A percentile compares a stretch with the other conserved stretches of the same genome.
phyloP scores from a whole-genome alignment of 257 asterid species.

The Penstemon davidsonii region DNA sequence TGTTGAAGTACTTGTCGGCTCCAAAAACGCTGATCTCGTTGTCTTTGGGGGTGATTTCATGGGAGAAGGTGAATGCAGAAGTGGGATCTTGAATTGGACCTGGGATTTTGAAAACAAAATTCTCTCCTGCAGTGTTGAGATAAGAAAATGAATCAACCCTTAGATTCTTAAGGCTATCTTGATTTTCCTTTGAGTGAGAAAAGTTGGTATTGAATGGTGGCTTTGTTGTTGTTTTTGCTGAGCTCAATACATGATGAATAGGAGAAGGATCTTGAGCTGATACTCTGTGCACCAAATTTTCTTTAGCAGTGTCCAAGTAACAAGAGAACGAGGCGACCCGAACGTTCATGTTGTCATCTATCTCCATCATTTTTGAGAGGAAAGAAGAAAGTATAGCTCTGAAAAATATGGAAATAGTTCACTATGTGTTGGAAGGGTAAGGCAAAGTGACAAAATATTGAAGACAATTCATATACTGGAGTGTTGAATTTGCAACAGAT shows the following conservation, averaged over 20 bases:
- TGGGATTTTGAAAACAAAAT: constrained; percentile 41
- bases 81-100: constrained; percentile 50
- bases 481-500: neutral
- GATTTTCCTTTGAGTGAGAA: constrained; percentile 9
- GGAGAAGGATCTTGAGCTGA: constrained; percentile 44
- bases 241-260: constrained; percentile 2
- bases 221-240: constrained; percentile 28
- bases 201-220: constrained; percentile 31
- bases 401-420: neutral
- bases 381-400: neutral
- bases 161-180: constrained; percentile 27
- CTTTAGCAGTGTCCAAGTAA: constrained; percentile 62
- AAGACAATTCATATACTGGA: neutral
- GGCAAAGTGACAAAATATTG: constrained; percentile 8
- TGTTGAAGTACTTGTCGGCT: constrained; percentile 85
- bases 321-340: constrained; percentile 84
- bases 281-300: constrained; percentile 44
- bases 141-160: constrained; percentile 43
- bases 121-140: constrained; percentile 42
- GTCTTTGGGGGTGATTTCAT: constrained; percentile 34
- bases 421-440: too few species aligned
- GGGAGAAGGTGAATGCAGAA: constrained; percentile 42
- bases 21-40: constrained; percentile 67
- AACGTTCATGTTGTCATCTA: constrained; percentile 44
- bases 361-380: constrained; percentile 48